Evolutionary conservation across 2,329 filamentous ascomycete species (phyloP).

Genomic region (Paraconiothyrium sp.): DNA sequence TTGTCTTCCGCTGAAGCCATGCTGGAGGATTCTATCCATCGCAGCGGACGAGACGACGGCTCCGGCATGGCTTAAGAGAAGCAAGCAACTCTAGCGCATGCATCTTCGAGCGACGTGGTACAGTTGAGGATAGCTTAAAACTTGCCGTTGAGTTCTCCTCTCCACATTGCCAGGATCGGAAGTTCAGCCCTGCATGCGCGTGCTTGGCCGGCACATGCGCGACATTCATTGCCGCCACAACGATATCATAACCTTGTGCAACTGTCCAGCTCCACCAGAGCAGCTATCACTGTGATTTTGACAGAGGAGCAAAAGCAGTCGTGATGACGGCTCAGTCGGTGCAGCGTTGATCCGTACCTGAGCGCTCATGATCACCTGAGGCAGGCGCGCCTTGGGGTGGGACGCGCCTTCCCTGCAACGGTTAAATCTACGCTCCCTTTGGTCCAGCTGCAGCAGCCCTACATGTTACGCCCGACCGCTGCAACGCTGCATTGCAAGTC

Average conservation of each 20-base stretch:
- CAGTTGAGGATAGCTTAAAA: not conserved
- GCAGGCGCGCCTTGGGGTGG: not conserved
- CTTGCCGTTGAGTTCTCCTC: not conserved
- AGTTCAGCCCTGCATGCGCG: constrained; percentile 1
- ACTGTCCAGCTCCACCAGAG: not conserved
- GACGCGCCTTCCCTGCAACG: not conserved
- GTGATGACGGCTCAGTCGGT: not conserved
- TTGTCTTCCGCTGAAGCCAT: constrained; percentile 4
- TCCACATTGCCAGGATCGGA: constrained; percentile 4
- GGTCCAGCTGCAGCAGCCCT: not conserved
- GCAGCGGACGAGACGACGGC: constrained; percentile 3
- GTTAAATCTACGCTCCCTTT: not conserved
- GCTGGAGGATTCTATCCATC: constrained; percentile 5
- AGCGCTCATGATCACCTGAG: not conserved
- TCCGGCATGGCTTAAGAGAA: not conserved
- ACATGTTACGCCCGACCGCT: not conserved
- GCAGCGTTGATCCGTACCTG: not conserved
- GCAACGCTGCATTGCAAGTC: not conserved
- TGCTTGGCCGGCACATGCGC: not conserved
- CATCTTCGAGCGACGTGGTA: constrained; percentile 14
- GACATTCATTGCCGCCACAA: not conserved
- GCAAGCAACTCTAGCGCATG: constrained; percentile 2
- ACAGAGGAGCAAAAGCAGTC: not conserved
- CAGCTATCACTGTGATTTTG: not conserved
- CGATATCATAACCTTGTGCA: not conserved